phyloP scores from a whole-genome alignment of 179 eudicot species.

The Pouteria campechiana region DNA sequence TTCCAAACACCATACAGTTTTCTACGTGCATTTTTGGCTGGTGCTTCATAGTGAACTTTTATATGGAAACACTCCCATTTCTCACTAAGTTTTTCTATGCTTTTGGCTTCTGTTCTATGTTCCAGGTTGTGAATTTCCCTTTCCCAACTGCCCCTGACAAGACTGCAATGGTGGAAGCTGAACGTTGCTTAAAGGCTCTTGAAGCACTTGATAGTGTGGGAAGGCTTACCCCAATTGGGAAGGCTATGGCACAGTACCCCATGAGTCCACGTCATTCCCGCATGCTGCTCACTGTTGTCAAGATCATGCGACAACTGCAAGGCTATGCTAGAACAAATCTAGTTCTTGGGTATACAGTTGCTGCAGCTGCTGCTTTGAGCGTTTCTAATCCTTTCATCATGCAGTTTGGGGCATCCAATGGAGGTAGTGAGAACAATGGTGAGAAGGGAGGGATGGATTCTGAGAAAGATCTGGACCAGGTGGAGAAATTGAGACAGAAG shows the following conservation, averaged over 20 bases:
- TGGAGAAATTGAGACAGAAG: slow-evolving; percentile 27
- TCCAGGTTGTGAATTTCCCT: slow-evolving; percentile 79
- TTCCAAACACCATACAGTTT: too few relatives aligned
- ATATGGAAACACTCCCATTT: too few relatives aligned
- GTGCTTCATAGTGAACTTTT: too few relatives aligned
- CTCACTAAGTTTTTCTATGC: too few relatives aligned
- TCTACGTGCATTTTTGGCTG: too few relatives aligned
- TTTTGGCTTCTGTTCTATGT: slow-evolving; percentile 1
- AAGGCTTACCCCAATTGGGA: slow-evolving; percentile 63
- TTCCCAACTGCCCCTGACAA: slow-evolving; percentile 79
- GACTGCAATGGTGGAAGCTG: slow-evolving; percentile 53
- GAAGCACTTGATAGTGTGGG: slow-evolving; percentile 76
- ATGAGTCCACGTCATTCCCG: slow-evolving; percentile 84
- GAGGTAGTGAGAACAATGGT: slow-evolving; percentile 14
- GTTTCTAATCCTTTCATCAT: slow-evolving; percentile 63
- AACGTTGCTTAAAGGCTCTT: slow-evolving; percentile 62
- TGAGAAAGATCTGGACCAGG: slow-evolving; percentile 10
- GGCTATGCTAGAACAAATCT: slow-evolving; percentile 32
- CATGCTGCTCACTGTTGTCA: slow-evolving; percentile 74
- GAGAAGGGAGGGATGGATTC: slow-evolving; percentile 3
- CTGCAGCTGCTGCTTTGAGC: slow-evolving; percentile 85
- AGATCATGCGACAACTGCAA: slow-evolving; percentile 30
- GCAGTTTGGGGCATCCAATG: slow-evolving; percentile 39
- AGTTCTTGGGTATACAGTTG: slow-evolving; percentile 67
- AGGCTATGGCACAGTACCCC: slow-evolving; percentile 82